Base-by-base conservation (phyloP, 108 stramenopile genomes). In the Fistulifera solaris region DNA sequence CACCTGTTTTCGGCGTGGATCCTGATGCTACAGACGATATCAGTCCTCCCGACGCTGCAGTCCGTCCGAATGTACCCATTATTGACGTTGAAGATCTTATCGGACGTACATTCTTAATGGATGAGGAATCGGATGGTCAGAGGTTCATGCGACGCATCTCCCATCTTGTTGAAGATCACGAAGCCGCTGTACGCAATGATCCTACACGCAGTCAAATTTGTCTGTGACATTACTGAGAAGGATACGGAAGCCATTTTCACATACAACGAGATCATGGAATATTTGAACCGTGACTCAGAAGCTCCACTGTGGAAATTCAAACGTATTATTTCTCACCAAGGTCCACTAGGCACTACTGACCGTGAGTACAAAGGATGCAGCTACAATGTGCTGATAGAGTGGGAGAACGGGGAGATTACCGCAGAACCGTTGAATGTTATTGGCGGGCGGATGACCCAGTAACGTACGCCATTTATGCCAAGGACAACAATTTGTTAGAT, bases 391-490 rank as follows among this genome's bases (percentile, higher is more conserved):
- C 4, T 13, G 12, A 38, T 67, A 2, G 25, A 62, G 23, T 67
- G 65, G 65, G 71, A 62, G 17, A 45, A 55, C 23, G 61, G 47
- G 24, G 54, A 56, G 42, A 18, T 56, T 1, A 72, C 65, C 18
- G 5, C 6, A 1, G 65, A 73, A 59, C 61, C 66, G 12, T 58
- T 67, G 1, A 38, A 54, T 31, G 6, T 16, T 10, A 19, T 55
- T 16, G 35, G 15, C 63, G 65, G 13, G 8, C 7, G 4, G 35
- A 38, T 40, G 72, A 73, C 42, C 66, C 66, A 1, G 66, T 68
- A 7, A 57, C 66, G 1, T 52, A 44, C 23, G 72, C 66, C 17
- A 47, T 59, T 27, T 73, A 73, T 54, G 66, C 62, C 14, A 25
- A 35, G n/a, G 52, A 73, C 11, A 44, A 73, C 24, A 39, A 40